Conservation (phyloP, 208 protist species). For the Trypanosomatidae sp. region DNA sequence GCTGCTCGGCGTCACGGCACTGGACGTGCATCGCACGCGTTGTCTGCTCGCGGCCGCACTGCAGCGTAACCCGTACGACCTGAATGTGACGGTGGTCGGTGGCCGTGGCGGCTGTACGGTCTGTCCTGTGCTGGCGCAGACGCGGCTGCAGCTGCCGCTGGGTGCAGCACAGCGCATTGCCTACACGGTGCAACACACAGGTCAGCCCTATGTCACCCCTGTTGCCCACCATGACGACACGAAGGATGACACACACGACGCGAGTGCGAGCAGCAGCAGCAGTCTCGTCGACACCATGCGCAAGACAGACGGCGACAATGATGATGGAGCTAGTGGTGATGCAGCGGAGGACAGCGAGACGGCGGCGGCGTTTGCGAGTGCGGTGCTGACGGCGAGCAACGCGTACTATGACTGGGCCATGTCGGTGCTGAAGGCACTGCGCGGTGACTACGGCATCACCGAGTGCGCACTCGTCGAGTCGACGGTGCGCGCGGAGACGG, state of each 20-base stretch:
- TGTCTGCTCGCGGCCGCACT: slow-evolving; percentile 37
- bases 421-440: slow-evolving; percentile 60
- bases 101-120: slow-evolving; percentile 88
- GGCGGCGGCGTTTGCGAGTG: slow-evolving; percentile 12
- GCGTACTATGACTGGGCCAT: slow-evolving; percentile 46
- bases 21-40: slow-evolving; percentile 81
- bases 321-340: too few species aligned
- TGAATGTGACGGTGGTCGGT: slow-evolving; percentile 88
- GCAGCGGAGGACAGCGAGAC: not conserved
- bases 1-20: slow-evolving; percentile 88
- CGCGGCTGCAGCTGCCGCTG: slow-evolving; percentile 29
- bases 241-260: slow-evolving; percentile 1
- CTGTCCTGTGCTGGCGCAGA: slow-evolving; percentile 82
- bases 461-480: slow-evolving; percentile 76
- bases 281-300: not conserved
- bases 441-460: slow-evolving; percentile 59
- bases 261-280: not conserved
- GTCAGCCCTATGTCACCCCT: slow-evolving; percentile 10
- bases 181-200: slow-evolving; percentile 43
- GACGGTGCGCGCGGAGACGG: slow-evolving; percentile 33
- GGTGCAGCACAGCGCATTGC: slow-evolving; percentile 43
- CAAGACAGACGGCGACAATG: too few species aligned
- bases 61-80: slow-evolving; percentile 61
- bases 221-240: slow-evolving; percentile 3
- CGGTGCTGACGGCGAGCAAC: slow-evolving; percentile 41